These are phyloP conservation scores for Penicillium occitanis DNA, from an alignment of 2,329 filamentous ascomycete species.

Conservation along the genomic window DNA sequence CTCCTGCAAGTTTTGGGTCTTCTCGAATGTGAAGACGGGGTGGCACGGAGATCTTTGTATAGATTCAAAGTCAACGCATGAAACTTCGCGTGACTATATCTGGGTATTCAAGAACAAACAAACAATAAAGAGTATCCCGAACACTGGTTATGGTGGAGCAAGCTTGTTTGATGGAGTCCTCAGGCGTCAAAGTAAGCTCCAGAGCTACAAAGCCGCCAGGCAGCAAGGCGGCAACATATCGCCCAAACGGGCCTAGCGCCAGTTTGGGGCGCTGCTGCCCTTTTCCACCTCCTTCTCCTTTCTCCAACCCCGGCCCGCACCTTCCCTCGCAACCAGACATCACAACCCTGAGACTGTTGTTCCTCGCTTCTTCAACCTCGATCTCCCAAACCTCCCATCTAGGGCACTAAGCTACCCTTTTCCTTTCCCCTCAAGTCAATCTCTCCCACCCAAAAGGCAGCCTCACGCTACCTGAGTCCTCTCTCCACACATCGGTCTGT, in stretches of 20 bases:
- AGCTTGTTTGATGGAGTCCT: neutral
- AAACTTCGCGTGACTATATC: too few relatives aligned
- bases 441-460: slow-evolving; percentile 41
- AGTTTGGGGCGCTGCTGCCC: slow-evolving; percentile 24
- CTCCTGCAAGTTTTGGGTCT: neutral
- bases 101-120: neutral
- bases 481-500: slow-evolving; percentile 37
- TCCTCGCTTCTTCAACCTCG: slow-evolving; percentile 25
- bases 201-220: slow-evolving; percentile 1
- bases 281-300: slow-evolving; percentile 27
- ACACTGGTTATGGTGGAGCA: neutral
- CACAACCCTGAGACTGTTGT: slow-evolving; percentile 19
- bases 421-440: slow-evolving; percentile 56
- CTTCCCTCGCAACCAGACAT: slow-evolving; percentile 21
- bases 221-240: slow-evolving; percentile 11
- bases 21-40: neutral
- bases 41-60: neutral
- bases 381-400: slow-evolving; percentile 53
- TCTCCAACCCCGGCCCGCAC: slow-evolving; percentile 17
- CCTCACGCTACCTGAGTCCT: slow-evolving; percentile 66
- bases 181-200: slow-evolving; percentile 13
- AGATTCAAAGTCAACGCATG: neutral
- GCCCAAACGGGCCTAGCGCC: slow-evolving; percentile 15
- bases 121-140: neutral
- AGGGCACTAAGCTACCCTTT: slow-evolving; percentile 90